These are phyloP conservation scores for Hanseniaspora vineae DNA, from an alignment of 805 yeast species.

Conservation along the genomic window DNA sequence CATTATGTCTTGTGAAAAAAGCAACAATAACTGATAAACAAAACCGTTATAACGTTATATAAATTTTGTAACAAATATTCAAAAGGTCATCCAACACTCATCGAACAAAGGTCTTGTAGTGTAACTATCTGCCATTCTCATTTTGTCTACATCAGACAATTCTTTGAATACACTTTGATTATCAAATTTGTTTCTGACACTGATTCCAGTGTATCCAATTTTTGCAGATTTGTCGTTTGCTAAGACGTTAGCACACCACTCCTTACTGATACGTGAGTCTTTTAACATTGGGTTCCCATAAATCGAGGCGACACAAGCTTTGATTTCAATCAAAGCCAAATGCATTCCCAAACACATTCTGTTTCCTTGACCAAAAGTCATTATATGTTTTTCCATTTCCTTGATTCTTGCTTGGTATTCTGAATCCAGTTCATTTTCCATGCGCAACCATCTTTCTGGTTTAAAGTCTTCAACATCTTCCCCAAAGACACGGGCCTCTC, in stretches of 20 bases:
- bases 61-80: no score
- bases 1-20: no score
- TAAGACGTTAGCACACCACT: constrained; percentile 30
- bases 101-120: constrained; percentile 40
- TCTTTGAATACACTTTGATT: constrained; percentile 3
- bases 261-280: constrained; percentile 25
- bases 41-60: no score
- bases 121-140: constrained; percentile 46
- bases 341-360: constrained; percentile 68
- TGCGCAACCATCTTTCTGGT: constrained; percentile 54
- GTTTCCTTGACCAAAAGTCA: constrained; percentile 63
- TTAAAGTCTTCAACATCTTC: constrained; percentile 33
- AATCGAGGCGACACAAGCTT: constrained; percentile 38
- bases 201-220: constrained; percentile 14
- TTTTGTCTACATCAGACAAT: constrained; percentile 31
- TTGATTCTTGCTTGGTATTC: constrained; percentile 27
- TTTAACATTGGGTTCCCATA: constrained; percentile 30
- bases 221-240: constrained; percentile 10
- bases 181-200: constrained; percentile 2
- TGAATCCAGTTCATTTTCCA: constrained; percentile 23
- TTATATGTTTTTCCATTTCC: constrained; percentile 38
- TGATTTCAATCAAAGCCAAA: constrained; percentile 54
- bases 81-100: constrained; percentile 33
- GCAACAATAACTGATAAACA: no score
- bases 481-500: constrained; percentile 36